Evolutionary conservation across 2,329 filamentous ascomycete species (phyloP).

Genomic region (Penicillium rolfsii): DNA sequence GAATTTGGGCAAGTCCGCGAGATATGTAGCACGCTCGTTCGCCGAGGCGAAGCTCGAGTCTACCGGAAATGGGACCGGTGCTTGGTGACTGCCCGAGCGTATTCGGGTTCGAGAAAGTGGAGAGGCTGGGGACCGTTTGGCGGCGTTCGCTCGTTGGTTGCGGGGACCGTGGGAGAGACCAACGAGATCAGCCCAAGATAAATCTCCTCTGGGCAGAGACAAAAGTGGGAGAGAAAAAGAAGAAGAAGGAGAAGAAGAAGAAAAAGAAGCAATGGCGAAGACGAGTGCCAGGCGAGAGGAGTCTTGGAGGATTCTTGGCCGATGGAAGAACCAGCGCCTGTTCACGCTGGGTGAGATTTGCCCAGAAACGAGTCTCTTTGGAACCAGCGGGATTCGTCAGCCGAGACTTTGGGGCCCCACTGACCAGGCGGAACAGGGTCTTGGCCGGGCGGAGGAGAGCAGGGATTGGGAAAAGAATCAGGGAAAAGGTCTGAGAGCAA

Average conservation of each 20-base stretch:
- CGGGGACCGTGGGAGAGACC: not conserved
- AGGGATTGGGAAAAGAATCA: not conserved
- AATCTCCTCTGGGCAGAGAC: slow-evolving; percentile 1
- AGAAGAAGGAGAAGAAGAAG: slow-evolving; percentile 5
- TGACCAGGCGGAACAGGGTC: slow-evolving; percentile 24
- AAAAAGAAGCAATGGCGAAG: slow-evolving; percentile 10
- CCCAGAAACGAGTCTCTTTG: slow-evolving; percentile 23
- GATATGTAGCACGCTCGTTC: not conserved
- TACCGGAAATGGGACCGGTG: not conserved
- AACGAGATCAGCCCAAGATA: not conserved
- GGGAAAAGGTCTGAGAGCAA: not conserved
- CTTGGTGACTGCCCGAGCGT: slow-evolving; percentile 2
- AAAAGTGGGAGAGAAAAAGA: slow-evolving; percentile 14
- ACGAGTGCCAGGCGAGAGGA: slow-evolving; percentile 11
- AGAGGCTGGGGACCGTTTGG: slow-evolving; percentile 5
- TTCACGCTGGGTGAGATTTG: slow-evolving; percentile 21
- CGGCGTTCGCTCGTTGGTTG: slow-evolving; percentile 2
- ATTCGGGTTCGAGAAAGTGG: slow-evolving; percentile 6
- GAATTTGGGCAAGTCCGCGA: slow-evolving; percentile 9
- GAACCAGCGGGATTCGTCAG: slow-evolving; percentile 33
- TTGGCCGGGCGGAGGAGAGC: slow-evolving; percentile 24
- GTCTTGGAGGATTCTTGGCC: slow-evolving; percentile 29
- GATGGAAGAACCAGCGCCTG: slow-evolving; percentile 16
- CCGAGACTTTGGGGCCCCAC: slow-evolving; percentile 30
- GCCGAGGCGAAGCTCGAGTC: not conserved